A percentile compares a stretch with the other conserved stretches of the same genome.
phyloP scores from a whole-genome alignment of 2,329 filamentous ascomycete species.

The Capronia americana region DNA sequence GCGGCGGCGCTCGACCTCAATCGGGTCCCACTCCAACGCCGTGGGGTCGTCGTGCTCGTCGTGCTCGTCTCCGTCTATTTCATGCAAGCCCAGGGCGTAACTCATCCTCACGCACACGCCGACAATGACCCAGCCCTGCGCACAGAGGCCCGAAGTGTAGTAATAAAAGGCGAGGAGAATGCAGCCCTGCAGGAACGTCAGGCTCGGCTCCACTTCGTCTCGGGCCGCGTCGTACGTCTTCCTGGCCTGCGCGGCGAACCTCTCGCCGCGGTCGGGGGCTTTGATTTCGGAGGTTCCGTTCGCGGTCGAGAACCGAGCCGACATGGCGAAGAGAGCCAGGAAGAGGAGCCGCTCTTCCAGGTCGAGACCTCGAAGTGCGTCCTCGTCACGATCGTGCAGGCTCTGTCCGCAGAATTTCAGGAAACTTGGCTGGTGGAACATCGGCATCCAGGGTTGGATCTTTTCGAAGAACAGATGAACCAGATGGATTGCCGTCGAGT shows the following conservation, averaged over 20 bases:
- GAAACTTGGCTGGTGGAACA: neutral
- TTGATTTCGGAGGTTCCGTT: neutral
- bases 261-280: neutral
- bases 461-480: conserved; percentile 6
- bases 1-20: conserved; percentile 10
- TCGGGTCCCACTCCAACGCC: neutral
- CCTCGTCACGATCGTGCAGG: neutral
- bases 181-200: conserved; percentile 19
- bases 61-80: conserved; percentile 70
- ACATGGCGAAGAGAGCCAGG: conserved; percentile 2
- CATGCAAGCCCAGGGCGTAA: conserved; percentile 87
- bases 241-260: neutral
- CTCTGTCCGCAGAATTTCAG: conserved; percentile 1
- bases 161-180: conserved; percentile 25
- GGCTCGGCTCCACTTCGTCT: conserved; percentile 3
- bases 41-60: neutral
- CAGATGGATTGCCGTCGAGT: neutral
- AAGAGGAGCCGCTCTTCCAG: conserved; percentile 1
- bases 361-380: neutral
- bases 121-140: conserved; percentile 80
- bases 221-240: neutral
- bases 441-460: conserved; percentile 9
- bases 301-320: neutral
- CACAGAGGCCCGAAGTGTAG: neutral
- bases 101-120: conserved; percentile 87